These are phyloP conservation scores for Neohortaea acidophila DNA, from an alignment of 495 filamentous ascomycete species.

Conservation along the genomic window DNA sequence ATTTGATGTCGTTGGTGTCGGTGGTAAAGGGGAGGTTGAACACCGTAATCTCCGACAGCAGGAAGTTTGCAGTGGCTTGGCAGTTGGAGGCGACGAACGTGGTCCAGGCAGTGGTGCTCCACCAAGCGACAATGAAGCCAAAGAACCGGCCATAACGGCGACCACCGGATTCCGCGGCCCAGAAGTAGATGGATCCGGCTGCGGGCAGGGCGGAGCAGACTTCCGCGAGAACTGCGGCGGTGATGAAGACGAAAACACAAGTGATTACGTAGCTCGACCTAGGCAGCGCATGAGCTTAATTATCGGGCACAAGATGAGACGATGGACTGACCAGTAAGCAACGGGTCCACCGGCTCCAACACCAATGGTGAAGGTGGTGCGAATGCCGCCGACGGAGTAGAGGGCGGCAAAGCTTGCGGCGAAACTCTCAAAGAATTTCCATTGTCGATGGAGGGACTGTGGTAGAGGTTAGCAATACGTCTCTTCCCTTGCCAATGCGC, in stretches of 20 bases:
- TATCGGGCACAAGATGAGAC: neutral
- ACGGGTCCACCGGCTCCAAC: conserved; percentile 41
- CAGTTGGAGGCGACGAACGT: conserved; percentile 37
- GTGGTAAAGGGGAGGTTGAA: conserved; percentile 37
- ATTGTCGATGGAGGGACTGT: conserved; percentile 21
- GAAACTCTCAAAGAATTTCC: conserved; percentile 38
- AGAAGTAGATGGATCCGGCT: conserved; percentile 42
- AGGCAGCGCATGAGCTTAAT: conserved; percentile 1
- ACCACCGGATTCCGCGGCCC: conserved; percentile 42
- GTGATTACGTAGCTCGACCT: conserved; percentile 43
- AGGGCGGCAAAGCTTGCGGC: conserved; percentile 41
- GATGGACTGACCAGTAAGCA: conserved; percentile 34
- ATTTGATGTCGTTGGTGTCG: conserved; percentile 34
- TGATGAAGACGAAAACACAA: conserved; percentile 42
- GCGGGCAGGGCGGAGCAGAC: conserved; percentile 42
- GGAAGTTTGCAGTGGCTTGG: conserved; percentile 39
- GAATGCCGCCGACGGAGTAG: conserved; percentile 42
- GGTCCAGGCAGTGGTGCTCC: conserved; percentile 46
- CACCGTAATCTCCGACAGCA: conserved; percentile 41
- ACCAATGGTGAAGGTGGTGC: conserved; percentile 41
- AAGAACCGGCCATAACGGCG: conserved; percentile 37
- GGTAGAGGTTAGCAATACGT: too few relatives aligned
- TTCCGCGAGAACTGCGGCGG: conserved; percentile 41
- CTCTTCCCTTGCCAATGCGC: too few relatives aligned
- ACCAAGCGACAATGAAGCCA: conserved; percentile 43